phyloP scores from a whole-genome alignment of 139 green algal species.

The Zygnema circumcarinatum region DNA sequence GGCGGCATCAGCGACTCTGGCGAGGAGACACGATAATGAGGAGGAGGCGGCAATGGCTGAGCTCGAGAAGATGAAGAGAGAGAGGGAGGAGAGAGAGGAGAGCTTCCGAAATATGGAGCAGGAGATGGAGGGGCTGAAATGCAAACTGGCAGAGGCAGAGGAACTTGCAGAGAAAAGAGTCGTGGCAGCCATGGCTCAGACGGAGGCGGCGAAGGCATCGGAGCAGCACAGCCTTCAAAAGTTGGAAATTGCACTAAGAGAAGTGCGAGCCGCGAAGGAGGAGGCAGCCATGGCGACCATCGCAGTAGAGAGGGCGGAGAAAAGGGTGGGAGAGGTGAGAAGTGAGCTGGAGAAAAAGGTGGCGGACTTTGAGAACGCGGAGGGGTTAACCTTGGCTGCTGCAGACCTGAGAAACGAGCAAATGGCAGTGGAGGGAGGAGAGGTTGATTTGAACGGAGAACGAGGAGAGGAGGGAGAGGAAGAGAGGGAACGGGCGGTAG shows the following conservation, averaged over 20 bases:
- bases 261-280: not conserved
- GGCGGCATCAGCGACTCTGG: not conserved
- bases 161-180: not conserved
- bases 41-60: not conserved
- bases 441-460: not conserved
- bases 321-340: not conserved
- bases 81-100: not conserved
- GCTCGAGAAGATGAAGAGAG: not conserved
- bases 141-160: not conserved
- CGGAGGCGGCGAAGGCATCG: not conserved
- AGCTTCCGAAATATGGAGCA: no score
- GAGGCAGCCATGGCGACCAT: not conserved
- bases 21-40: not conserved
- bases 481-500: no score
- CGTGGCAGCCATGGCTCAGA: not conserved
- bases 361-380: not conserved
- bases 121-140: no score
- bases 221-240: not conserved
- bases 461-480: not conserved
- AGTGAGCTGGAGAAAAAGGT: not conserved
- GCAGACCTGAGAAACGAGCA: no score
- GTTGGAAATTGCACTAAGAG: not conserved
- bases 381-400: no score
- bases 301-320: not conserved
- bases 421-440: no score